A percentile compares a stretch with the other conserved stretches of the same genome.
Evolutionary conservation across 495 filamentous ascomycete genomes (phyloP).

Genomic region (Neurospora africana): DNA sequence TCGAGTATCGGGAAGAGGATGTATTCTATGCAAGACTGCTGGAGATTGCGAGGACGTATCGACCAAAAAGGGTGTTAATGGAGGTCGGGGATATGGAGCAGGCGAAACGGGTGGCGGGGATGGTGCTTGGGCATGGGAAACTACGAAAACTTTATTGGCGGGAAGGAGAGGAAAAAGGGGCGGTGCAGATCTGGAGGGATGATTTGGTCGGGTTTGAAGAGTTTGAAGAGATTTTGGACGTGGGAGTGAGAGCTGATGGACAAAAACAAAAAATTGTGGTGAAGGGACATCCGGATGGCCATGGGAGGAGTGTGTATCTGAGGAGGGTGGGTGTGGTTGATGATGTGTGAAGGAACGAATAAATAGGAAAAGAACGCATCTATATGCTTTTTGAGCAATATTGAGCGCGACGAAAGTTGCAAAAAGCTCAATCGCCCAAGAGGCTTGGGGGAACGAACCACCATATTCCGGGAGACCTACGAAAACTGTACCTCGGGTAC

Average conservation of each 20-base stretch:
- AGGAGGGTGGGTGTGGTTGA: not conserved
- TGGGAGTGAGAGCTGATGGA: not conserved
- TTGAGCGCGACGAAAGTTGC: not conserved
- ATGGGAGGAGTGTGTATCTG: constrained; percentile 6
- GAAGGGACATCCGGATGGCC: constrained; percentile 24
- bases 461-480: not conserved
- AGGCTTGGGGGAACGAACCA: not conserved
- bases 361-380: not conserved
- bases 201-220: not conserved
- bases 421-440: not conserved
- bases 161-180: not conserved
- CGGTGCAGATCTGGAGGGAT: constrained; percentile 20
- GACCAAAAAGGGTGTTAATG: constrained; percentile 38
- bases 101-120: constrained; percentile 44
- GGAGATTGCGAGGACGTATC: constrained; percentile 21
- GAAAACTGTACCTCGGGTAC: not conserved
- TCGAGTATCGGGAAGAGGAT: constrained; percentile 34
- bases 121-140: constrained; percentile 11
- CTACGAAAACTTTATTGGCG: not conserved
- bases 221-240: constrained; percentile 6
- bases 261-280: constrained; percentile 12
- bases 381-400: not conserved
- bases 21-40: constrained; percentile 49
- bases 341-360: not conserved
- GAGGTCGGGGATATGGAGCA: constrained; percentile 52